Conservation (phyloP, 495 filamentous ascomycete species). For the Trichocladium antarcticum region DNA sequence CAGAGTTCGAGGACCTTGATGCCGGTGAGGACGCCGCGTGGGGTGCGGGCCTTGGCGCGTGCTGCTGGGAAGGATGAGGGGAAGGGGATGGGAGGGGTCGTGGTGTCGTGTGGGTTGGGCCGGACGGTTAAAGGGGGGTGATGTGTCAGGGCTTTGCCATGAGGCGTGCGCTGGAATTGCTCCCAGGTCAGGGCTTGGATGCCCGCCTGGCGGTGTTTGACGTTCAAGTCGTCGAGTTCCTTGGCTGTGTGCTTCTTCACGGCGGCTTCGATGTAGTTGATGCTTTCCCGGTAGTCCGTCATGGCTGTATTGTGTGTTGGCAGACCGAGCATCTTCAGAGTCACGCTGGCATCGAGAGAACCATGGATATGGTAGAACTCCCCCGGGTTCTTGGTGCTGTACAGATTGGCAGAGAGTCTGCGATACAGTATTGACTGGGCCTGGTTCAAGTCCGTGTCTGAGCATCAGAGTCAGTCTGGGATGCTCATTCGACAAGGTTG, state of each 20-base stretch:
- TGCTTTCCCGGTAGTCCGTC: constrained; percentile 54
- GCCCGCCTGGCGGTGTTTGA: constrained; percentile 51
- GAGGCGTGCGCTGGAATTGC: constrained; percentile 50
- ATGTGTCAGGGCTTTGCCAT: constrained; percentile 34
- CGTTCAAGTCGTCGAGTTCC: constrained; percentile 57
- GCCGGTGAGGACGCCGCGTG: constrained; percentile 39
- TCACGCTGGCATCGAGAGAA: constrained; percentile 57
- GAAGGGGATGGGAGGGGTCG: constrained; percentile 44
- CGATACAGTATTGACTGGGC: constrained; percentile 65
- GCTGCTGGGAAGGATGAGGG: constrained; percentile 22
- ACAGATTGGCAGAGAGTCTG: constrained; percentile 64
- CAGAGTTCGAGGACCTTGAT: constrained; percentile 58
- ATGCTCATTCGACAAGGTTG: constrained; percentile 13
- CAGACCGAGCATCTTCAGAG: constrained; percentile 61
- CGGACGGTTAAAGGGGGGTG: constrained; percentile 22
- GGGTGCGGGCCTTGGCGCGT: constrained; percentile 26
- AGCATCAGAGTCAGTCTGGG: constrained; percentile 6
- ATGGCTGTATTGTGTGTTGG: constrained; percentile 50
- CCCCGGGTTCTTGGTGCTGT: constrained; percentile 52
- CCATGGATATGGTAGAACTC: constrained; percentile 73
- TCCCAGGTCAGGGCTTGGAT: constrained; percentile 54
- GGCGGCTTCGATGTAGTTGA: constrained; percentile 54
- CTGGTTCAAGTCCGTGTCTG: constrained; percentile 58
- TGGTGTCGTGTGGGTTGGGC: constrained; percentile 1
- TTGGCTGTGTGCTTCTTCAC: constrained; percentile 51